Conservation (phyloP, 176 grass and related monocot species). For the Eleusine coracana region DNA sequence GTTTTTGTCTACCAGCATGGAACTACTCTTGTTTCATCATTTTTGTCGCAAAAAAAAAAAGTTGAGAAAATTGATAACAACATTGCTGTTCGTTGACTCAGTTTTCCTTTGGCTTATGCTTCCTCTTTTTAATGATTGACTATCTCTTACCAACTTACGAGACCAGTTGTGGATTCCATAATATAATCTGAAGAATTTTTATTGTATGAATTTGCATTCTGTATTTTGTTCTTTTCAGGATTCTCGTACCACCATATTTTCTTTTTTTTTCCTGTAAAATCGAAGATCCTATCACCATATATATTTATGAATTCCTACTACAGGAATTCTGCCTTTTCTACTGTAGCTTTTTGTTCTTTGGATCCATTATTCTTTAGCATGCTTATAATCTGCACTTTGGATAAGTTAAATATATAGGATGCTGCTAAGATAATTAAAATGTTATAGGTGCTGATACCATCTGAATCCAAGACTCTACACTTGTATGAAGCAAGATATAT, state of each 20-base stretch:
- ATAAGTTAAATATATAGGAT: slow-evolving; percentile 22
- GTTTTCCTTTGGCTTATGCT: slow-evolving; percentile 20
- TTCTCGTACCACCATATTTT: background rate
- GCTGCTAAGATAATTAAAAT: slow-evolving; percentile 38
- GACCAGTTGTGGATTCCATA: slow-evolving; percentile 2
- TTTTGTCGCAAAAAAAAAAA: background rate
- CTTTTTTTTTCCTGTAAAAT: too few relatives aligned
- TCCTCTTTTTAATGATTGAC: background rate
- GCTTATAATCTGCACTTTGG: background rate
- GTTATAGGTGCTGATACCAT: slow-evolving; percentile 82
- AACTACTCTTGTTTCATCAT: background rate
- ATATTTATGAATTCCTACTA: background rate
- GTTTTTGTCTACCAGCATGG: background rate
- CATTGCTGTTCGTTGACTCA: background rate
- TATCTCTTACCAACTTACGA: background rate
- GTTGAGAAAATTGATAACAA: background rate
- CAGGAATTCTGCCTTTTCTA: background rate
- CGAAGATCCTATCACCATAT: background rate
- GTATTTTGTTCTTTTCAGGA: background rate
- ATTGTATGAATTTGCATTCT: background rate
- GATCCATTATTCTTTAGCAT: background rate
- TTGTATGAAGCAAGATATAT: slow-evolving; percentile 97
- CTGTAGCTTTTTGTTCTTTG: background rate
- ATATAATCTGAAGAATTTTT: background rate
- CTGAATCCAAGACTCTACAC: slow-evolving; percentile 89